Percentiles rank a stretch among this genome's conserved stretches.
These are phyloP conservation scores for Pseudogymnoascus sp. DNA, from an alignment of 2,329 filamentous ascomycete species.

Conservation along the genomic window DNA sequence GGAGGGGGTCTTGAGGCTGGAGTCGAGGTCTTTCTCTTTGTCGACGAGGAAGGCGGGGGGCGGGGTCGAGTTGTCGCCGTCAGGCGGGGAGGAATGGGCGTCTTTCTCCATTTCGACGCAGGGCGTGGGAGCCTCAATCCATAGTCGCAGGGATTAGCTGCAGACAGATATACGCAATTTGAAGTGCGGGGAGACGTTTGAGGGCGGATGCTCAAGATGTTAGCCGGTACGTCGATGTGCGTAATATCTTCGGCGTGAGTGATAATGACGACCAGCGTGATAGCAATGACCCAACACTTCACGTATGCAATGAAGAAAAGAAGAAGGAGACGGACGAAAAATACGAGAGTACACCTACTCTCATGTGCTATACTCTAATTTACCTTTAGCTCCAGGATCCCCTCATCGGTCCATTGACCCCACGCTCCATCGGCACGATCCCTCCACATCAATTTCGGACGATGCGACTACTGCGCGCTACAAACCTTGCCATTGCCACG, in stretches of 20 bases:
- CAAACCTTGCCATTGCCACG: not conserved
- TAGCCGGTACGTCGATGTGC: not conserved
- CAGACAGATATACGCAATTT: not conserved
- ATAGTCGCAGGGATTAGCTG: not conserved
- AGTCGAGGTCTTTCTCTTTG: not conserved
- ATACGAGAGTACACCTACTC: not conserved
- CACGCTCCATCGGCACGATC: not conserved
- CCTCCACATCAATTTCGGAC: not conserved
- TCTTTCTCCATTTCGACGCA: not conserved
- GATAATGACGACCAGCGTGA: not conserved
- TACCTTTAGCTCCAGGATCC: not conserved
- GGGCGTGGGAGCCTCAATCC: not conserved
- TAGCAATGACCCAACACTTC: not conserved
- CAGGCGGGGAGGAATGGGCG: not conserved
- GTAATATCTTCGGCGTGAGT: not conserved
- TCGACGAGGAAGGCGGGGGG: not conserved
- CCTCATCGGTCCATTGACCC: not conserved
- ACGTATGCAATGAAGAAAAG: not conserved
- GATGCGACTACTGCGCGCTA: constrained; percentile 6
- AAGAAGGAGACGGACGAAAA: not conserved
- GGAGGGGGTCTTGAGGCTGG: not conserved
- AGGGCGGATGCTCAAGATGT: not conserved
- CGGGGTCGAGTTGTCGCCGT: not conserved
- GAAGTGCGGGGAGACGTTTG: not conserved
- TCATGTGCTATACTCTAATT: not conserved